Base-by-base conservation (phyloP, 768 basidiomycete genomes). In the Cystofilobasidium macerans region DNA sequence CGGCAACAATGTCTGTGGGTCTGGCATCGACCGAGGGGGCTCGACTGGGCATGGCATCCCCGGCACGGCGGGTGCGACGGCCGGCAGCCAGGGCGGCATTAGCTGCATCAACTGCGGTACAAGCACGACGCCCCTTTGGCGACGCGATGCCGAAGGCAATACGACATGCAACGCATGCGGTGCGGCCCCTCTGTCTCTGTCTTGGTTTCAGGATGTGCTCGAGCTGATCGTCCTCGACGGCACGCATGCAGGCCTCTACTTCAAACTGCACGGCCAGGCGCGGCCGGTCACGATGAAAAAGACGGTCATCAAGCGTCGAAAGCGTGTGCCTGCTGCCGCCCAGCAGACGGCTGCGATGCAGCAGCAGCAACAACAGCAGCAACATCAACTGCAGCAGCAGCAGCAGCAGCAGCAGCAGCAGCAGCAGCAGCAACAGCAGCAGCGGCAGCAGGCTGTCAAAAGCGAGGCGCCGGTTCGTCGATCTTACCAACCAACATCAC, bases 201-300 rank as follows among this genome's bases (percentile, higher is more conserved):
- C 43, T 42, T 26, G 6, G 33, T 20, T 16, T 24, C 16, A 3
- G 18, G 24, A 12, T 64, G 8, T 30, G 12, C 56, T 24, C 9
- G 16, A 35, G 43, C 30, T 30, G 30, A 20, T 8, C 35, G 14
- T 73, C 62, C 67, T 75, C 61, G 43, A 13, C 53, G 61, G 65
- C 69, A 59, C 42, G 16, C 16, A 16, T 14, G 4, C 73, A 97
- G 94, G 94, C 64, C 82, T 99, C 12, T 99, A 98, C 79, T 95
- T 90, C 82, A 98, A 99, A 78, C 82, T 99, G 16, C 95, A 99
- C 79, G 91, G 92, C 57, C 89, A 89, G 2, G 92, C 97, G 72
- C 85, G 95, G 42, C 95, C 95, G 43, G 93, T 92, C 70, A 89
- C 91, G 69, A 94, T 99, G 92, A 98, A 95, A 78, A 97, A 98